Base-by-base conservation (phyloP, 352 stramenopile genomes). In the Pilasporangium apinafurcum region DNA sequence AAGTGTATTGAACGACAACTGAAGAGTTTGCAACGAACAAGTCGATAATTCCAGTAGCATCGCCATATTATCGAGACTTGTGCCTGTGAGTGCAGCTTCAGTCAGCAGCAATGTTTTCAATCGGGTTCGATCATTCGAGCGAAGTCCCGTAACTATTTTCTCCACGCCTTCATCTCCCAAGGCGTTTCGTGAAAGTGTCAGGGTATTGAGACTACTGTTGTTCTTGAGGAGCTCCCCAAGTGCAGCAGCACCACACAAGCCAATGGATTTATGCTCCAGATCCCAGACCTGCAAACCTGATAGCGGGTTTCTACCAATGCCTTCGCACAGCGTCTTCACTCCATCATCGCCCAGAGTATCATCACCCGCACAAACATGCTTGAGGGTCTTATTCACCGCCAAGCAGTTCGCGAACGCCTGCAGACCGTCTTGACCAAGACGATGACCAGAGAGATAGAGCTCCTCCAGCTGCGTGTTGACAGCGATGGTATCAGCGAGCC, bases 381-480 rank as follows among this genome's bases (percentile, higher is more conserved):
- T 62, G 2, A 92, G 69, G 40, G 77, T 68, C 43, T 53, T 58
- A 44, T 92, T 92, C 12, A 34, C 49, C n/a, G 77, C 72, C 20
- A 92, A 53, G 24, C 69, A 75, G 30, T 86, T 64, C 2, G 68
- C 77, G 56, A 90, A 90, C 1, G 75, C 72, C 20, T 59, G 44
- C 5, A 86, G 30, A 3, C 60, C 68, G 4, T 51, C 42, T 0
- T 37, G 37, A 14, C 67, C 65, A 24, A 92, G 52, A n/a, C 57
- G n/a, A 47, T 90, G 80, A 21, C 80, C 75, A 0, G 80, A 90
- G 41, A 90, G 39, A 42, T 87, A 92, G 22, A 92, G 65, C 47
- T 89, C 80, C 43, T 87, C 57, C 24, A 92, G 61, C 42, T 65
- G 53, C 31, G 65, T 63, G 62, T 86, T 85, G 42, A 22, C 51